These are phyloP conservation scores for Corylus americana DNA, from an alignment of 306 rosid species.

Conservation along the genomic window DNA sequence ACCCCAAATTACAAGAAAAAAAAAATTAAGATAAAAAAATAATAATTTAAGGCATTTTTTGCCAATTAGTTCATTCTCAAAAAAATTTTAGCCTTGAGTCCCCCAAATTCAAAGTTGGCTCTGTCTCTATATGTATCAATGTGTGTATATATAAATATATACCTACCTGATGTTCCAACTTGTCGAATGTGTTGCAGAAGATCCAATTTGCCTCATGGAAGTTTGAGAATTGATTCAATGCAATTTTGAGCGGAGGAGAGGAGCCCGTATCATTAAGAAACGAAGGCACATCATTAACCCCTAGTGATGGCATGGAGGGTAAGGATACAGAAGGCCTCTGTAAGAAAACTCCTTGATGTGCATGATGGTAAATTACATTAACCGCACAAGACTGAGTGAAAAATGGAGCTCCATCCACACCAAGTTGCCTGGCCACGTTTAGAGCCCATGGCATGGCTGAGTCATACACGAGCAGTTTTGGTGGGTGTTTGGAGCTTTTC, in stretches of 20 bases:
- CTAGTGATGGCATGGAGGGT: conserved; percentile 24
- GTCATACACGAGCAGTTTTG: not conserved
- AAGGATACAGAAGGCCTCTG: not conserved
- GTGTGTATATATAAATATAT: no score
- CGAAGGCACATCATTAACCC: conserved; percentile 6
- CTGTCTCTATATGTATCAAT: no score
- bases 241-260: not conserved
- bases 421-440: not conserved
- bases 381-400: not conserved
- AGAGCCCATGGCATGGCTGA: not conserved
- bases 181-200: not conserved
- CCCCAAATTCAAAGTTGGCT: no score
- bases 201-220: conserved; percentile 10
- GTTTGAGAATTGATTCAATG: conserved; percentile 19
- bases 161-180: conserved; percentile 21
- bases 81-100: no score
- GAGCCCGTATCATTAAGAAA: not conserved
- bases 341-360: not conserved
- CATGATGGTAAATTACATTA: not conserved
- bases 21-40: no score
- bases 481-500: not conserved
- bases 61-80: no score
- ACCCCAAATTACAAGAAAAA: no score
- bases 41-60: no score
- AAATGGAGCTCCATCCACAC: not conserved